These are phyloP conservation scores for Neoarthrinium moseri DNA, from an alignment of 2,329 filamentous ascomycete species.

Conservation along the genomic window DNA sequence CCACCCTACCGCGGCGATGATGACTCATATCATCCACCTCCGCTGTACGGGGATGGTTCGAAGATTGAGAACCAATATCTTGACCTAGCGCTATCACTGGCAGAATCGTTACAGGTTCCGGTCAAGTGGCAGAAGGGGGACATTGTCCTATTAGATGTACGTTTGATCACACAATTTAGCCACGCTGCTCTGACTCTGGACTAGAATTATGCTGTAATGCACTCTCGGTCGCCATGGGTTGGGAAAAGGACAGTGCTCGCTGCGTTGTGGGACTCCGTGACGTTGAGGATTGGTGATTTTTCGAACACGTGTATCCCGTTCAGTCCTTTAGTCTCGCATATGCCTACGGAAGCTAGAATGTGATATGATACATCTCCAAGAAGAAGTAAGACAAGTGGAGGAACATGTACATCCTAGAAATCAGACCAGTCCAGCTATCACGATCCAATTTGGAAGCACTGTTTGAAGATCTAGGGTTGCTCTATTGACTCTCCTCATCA, in stretches of 20 bases:
- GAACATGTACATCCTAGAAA: no score
- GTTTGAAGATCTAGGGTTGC: no score
- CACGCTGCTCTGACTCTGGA: no score
- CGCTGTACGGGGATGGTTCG: constrained; percentile 26
- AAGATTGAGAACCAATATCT: constrained; percentile 26
- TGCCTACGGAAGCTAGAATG: no score
- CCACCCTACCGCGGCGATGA: constrained; percentile 30
- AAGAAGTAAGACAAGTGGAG: no score
- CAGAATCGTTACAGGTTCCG: constrained; percentile 22
- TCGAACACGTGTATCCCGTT: background rate
- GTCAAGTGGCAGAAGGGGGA: constrained; percentile 29
- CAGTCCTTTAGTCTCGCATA: no score
- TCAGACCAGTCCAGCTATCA: no score
- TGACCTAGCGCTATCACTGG: constrained; percentile 25
- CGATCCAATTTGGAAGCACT: no score
- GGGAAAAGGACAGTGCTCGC: constrained; percentile 29
- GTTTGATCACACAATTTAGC: no score
- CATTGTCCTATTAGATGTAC: constrained; percentile 29
- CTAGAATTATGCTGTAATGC: constrained; percentile 32
- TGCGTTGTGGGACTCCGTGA: constrained; percentile 25
- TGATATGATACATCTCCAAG: no score
- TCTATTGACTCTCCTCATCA: no score
- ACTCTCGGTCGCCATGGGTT: constrained; percentile 29
- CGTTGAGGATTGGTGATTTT: constrained; percentile 1
- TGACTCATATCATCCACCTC: constrained; percentile 32